Evolutionary conservation across 140 eudicot genomes (phyloP), one percentile per base, ranked within the genome.

Genomic region (Cichorium intybus): DNA sequence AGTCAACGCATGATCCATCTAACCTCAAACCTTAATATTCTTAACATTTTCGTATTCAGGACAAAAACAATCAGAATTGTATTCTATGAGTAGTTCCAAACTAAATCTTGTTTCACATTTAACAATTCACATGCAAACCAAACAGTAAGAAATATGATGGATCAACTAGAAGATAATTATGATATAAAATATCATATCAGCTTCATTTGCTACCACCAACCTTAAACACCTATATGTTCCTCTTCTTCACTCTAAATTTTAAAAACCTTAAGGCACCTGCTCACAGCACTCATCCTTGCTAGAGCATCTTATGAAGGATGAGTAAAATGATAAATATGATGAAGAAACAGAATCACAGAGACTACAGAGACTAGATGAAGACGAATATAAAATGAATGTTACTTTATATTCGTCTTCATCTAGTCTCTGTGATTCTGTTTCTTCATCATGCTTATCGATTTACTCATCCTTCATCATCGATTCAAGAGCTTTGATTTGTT

Each of bases 251-350:
- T 8, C 97, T 95, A 6, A 95, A 90, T 68, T 90, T 90, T 70
- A n/a, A 94, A 52, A 24, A 90, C 97, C 82, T 82, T 88, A 53
- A 90, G 90, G 81, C 97, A 86, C 70, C 90, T 87, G 88, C 78
- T 75, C 34, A 90, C 88, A 27, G 62, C 94, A 50, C 95, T 87
- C 82, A 90, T 56, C 70, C 95, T 75, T 39, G 97, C 97, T 58
- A 90, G 95, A 23, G 97, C 94, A 18, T 95, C 97, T 65, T 84
- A 79, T 90, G n/a, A n/a, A n/a, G n/a, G n/a, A n/a, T n/a, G n/a
- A n/a, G n/a, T n/a, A n/a, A n/a, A n/a, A n/a, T n/a, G n/a, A n/a
- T n/a, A n/a, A n/a, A n/a, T n/a, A n/a, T n/a, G n/a, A n/a, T n/a
- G n/a, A n/a, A n/a, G n/a, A n/a, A n/a, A n/a, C n/a, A n/a, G n/a